phyloP scores from a whole-genome alignment of 345 rosid species.

The Capsella bursapastoris region DNA sequence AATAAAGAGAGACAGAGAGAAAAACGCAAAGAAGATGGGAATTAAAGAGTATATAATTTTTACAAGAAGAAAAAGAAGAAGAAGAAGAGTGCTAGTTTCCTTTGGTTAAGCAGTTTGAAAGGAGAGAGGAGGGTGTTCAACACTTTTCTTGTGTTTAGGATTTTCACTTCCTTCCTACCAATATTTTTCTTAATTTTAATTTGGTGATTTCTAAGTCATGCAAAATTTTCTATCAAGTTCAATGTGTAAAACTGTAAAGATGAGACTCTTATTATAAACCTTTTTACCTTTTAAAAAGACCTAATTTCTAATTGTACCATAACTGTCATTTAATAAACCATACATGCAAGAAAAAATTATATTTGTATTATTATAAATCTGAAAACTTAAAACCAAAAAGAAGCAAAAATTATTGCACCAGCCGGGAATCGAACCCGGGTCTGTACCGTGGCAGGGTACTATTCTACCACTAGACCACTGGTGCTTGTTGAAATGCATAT shows the following conservation, averaged over 20 bases:
- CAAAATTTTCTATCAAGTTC: neutral
- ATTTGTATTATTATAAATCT: too few species aligned
- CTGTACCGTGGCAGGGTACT: conserved; percentile 85
- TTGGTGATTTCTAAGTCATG: conserved; percentile 29
- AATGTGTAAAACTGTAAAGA: neutral
- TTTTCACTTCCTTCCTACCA: conserved; percentile 22
- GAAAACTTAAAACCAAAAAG: too few species aligned
- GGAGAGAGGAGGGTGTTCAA: conserved; percentile 43
- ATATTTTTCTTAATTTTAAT: conserved; percentile 19
- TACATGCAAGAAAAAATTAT: neutral
- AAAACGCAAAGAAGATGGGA: conserved; percentile 54
- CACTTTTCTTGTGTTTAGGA: conserved; percentile 52
- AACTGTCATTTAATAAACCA: neutral
- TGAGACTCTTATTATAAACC: neutral
- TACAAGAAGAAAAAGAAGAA: neutral
- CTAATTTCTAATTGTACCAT: neutral
- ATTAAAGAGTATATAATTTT: conserved; percentile 11
- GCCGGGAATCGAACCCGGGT: conserved; percentile 90
- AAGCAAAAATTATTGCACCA: conserved; percentile 45
- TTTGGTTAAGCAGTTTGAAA: conserved; percentile 46
- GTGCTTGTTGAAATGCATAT: conserved; percentile 13
- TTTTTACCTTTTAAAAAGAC: neutral
- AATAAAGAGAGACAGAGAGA: conserved; percentile 12
- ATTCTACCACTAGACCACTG: conserved; percentile 61
- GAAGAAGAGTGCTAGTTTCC: conserved; percentile 25